Base-by-base conservation (phyloP, 2,329 filamentous ascomycete species). In the Sclerotinia sclerotiorum region DNA sequence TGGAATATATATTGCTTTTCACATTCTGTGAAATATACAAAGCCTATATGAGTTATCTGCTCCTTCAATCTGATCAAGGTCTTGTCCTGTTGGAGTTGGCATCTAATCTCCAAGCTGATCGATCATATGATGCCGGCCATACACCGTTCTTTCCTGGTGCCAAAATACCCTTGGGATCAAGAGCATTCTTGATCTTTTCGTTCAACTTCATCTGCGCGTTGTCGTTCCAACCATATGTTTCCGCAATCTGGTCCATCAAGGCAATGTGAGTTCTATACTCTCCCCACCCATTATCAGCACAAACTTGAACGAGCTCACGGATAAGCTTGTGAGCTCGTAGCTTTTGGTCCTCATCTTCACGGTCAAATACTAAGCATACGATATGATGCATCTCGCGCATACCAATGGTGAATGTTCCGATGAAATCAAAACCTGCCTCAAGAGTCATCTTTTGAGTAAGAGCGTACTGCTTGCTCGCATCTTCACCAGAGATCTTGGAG, bases 381-480 rank as follows among this genome's bases (percentile, higher is more conserved):
- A 86, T 85, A 73, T 85, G 82, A 73, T 86, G 84, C 79, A 86
- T 85, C 75, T 86, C 84, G 15, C 84, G 79, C 70, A 67, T 62
- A 13, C 83, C 83, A 6, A 86, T 80, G 57, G 80, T 80, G 63
- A 86, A 83, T 2, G 82, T 82, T 2, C 81, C 80, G 67, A 86
- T 82, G 62, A 84, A 81, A 72, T 86, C 83, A 64, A 86, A 80
- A 0, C 82, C 82, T 52, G 79, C 78, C 68, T 83, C 79, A n/a
- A 77, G 73, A 67, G 79, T 77, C 39, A 79, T 75, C 5, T 73
- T 77, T 72, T 79, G 71, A 8, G 79, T 82, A 35, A 84, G 71
- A 6, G 78, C 71, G 73, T 84, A 82, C 68, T 84, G 80, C 1
- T 78, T 73, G 55, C 78, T 78, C 1, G 82, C 84, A 68, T 85